phyloP scores from a whole-genome alignment of 495 filamentous ascomycete species.

The Daldinia decipiens region DNA sequence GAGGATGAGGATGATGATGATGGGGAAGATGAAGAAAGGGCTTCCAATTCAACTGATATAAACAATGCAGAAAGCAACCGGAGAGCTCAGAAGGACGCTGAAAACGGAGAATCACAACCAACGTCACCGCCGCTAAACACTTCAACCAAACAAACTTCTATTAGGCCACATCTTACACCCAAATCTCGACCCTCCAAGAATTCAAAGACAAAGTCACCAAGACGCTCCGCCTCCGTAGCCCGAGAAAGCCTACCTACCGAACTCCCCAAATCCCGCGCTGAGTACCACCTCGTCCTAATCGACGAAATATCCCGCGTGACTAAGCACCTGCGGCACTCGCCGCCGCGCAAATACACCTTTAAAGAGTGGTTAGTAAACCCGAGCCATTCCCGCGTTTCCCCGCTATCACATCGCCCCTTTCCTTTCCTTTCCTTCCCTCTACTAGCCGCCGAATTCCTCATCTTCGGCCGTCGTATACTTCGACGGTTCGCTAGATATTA shows the following conservation, averaged over 20 bases:
- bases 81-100: conserved; percentile 23
- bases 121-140: background rate
- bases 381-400: conserved; percentile 10
- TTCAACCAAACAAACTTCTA: background rate
- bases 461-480: background rate
- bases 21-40: conserved; percentile 29
- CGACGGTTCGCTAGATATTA: too few relatives aligned
- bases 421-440: background rate
- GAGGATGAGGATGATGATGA: conserved; percentile 23
- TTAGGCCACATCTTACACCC: background rate
- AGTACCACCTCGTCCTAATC: conserved; percentile 74
- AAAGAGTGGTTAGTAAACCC: conserved; percentile 71
- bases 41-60: conserved; percentile 27
- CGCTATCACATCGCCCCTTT: background rate
- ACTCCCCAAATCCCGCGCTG: conserved; percentile 53
- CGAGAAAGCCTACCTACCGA: conserved; percentile 41
- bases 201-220: conserved; percentile 45
- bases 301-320: conserved; percentile 75
- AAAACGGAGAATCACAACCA: conserved; percentile 22
- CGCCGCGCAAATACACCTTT: conserved; percentile 77
- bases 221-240: conserved; percentile 46
- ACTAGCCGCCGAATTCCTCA: background rate
- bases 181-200: conserved; percentile 5
- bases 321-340: conserved; percentile 66
- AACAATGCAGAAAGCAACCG: conserved; percentile 42